phyloP scores from a whole-genome alignment of 1,284 basidiomycete species.

The Pulveroboletus sp. region DNA sequence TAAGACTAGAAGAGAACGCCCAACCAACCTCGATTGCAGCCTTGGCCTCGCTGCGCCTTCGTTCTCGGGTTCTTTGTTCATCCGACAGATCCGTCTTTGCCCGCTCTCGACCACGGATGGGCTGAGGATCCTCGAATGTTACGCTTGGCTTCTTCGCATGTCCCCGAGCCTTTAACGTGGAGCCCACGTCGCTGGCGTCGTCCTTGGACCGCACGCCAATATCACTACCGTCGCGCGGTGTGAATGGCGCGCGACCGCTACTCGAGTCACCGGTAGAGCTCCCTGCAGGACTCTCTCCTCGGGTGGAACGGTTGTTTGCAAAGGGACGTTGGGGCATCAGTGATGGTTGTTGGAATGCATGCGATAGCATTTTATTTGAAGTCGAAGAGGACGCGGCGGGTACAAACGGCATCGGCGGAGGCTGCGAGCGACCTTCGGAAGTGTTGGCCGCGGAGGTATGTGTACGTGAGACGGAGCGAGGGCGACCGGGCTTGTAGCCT shows the following conservation, averaged over 20 bases:
- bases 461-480: conserved; percentile 20
- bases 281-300: conserved; percentile 62
- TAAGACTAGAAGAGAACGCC: conserved; percentile 21
- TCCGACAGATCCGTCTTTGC: conserved; percentile 39
- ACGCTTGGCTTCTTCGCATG: conserved; percentile 59
- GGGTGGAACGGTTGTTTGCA: conserved; percentile 36
- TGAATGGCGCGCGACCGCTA: conserved; percentile 66
- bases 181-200: conserved; percentile 38
- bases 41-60: conserved; percentile 72
- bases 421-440: conserved; percentile 15
- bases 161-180: conserved; percentile 34
- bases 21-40: conserved; percentile 72
- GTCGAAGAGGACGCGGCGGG: conserved; percentile 7
- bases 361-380: conserved; percentile 12
- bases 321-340: conserved; percentile 48
- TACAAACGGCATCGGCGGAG: conserved; percentile 2
- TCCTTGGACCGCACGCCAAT: conserved; percentile 43
- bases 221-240: conserved; percentile 75
- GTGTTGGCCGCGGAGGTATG: conserved; percentile 13
- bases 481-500: conserved; percentile 18
- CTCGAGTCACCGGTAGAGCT: conserved; percentile 81
- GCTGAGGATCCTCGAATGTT: conserved; percentile 49
- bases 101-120: conserved; percentile 32
- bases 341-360: conserved; percentile 17
- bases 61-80: conserved; percentile 61